phyloP scores from a whole-genome alignment of 257 asterid genomes.

The Solanum acaule region DNA sequence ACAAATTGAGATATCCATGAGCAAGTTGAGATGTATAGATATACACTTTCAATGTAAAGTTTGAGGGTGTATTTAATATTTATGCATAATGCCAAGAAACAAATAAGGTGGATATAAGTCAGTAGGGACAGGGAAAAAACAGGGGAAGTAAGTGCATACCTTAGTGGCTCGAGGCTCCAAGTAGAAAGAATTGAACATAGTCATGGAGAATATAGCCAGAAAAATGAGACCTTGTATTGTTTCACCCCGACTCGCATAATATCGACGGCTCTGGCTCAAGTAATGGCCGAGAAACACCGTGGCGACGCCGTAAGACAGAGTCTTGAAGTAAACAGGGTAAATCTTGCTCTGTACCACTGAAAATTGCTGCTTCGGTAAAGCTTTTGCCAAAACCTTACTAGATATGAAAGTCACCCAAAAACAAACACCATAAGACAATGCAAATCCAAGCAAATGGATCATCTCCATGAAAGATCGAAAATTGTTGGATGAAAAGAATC shows the following conservation, averaged over 20 bases:
- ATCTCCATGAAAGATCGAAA: slow-evolving; percentile 15
- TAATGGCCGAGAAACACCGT: slow-evolving; percentile 46
- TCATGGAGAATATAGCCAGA: slow-evolving; percentile 15
- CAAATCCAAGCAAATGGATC: slow-evolving; percentile 43
- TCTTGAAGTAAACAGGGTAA: slow-evolving; percentile 64
- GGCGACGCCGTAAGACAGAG: slow-evolving; percentile 47
- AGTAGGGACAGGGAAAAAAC: too few species aligned
- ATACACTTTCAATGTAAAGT: too few species aligned
- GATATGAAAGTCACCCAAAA: slow-evolving; percentile 69
- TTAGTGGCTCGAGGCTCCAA: slow-evolving; percentile 68
- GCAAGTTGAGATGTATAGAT: too few species aligned
- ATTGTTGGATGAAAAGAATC: slow-evolving; percentile 3
- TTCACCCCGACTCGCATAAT: not conserved
- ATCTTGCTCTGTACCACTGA: slow-evolving; percentile 62
- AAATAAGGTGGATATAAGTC: too few species aligned
- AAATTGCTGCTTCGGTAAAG: slow-evolving; percentile 64
- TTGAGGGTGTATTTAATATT: too few species aligned
- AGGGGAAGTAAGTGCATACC: slow-evolving; percentile 22
- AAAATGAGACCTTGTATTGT: slow-evolving; percentile 33
- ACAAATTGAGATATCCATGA: too few species aligned
- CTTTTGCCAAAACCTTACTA: slow-evolving; percentile 50
- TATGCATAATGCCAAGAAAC: too few species aligned
- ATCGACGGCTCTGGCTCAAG: slow-evolving; percentile 10
- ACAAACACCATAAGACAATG: slow-evolving; percentile 54
- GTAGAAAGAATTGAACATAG: slow-evolving; percentile 29